Evolutionary conservation across 2,329 filamentous ascomycete genomes (phyloP).

Genomic region (Tympanopsis confertula): DNA sequence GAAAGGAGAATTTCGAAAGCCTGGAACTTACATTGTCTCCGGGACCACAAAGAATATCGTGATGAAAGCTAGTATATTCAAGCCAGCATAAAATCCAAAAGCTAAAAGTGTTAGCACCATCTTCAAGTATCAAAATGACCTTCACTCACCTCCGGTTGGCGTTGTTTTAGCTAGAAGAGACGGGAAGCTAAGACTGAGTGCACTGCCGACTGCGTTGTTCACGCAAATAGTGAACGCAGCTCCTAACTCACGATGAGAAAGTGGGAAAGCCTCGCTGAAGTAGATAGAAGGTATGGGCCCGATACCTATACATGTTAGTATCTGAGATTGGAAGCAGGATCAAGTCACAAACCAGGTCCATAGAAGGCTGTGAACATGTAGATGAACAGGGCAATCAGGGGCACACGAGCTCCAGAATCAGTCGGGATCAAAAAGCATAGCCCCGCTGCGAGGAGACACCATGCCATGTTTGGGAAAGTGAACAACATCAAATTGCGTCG

Average conservation of each 20-base stretch:
- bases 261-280: slow-evolving; percentile 40
- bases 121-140: slow-evolving; percentile 35
- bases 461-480: too few species aligned
- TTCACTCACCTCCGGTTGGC: slow-evolving; percentile 20
- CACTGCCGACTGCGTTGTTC: slow-evolving; percentile 15
- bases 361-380: slow-evolving; percentile 42
- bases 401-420: slow-evolving; percentile 24
- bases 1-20: neutral
- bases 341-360: slow-evolving; percentile 22
- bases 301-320: slow-evolving; percentile 10
- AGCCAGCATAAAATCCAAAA: slow-evolving; percentile 47
- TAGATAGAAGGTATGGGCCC: slow-evolving; percentile 26
- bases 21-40: slow-evolving; percentile 37
- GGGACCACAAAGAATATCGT: slow-evolving; percentile 53
- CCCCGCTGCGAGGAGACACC: too few species aligned
- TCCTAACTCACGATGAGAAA: slow-evolving; percentile 35
- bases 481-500: slow-evolving; percentile 37
- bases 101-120: slow-evolving; percentile 43
- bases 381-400: slow-evolving; percentile 41
- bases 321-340: neutral
- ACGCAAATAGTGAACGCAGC: slow-evolving; percentile 16
- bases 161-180: slow-evolving; percentile 27
- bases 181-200: slow-evolving; percentile 26
- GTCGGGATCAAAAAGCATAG: slow-evolving; percentile 37
- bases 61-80: slow-evolving; percentile 47